phyloP scores from a whole-genome alignment of 495 filamentous ascomycete genomes.

The Chaetomidium leptoderma region DNA sequence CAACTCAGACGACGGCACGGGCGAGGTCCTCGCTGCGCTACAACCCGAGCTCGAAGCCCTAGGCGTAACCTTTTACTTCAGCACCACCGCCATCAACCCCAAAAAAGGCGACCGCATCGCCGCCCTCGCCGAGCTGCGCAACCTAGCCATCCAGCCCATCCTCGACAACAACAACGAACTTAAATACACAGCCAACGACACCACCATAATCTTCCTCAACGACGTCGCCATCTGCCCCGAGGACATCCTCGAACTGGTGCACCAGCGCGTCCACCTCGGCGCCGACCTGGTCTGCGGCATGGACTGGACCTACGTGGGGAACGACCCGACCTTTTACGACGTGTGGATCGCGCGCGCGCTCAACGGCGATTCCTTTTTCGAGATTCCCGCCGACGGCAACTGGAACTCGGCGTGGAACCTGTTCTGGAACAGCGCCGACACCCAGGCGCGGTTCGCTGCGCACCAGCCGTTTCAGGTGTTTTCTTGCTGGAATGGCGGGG shows the following conservation, averaged over 20 bases:
- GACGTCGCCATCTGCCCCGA: slow-evolving; percentile 49
- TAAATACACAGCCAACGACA: slow-evolving; percentile 20
- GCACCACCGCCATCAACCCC: slow-evolving; percentile 38
- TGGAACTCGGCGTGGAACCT: slow-evolving; percentile 43
- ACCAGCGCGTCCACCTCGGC: slow-evolving; percentile 39
- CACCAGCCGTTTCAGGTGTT: slow-evolving; percentile 50
- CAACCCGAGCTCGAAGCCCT: slow-evolving; percentile 32
- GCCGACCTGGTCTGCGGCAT: slow-evolving; percentile 54
- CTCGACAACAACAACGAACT: slow-evolving; percentile 12
- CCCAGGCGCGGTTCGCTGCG: slow-evolving; percentile 25
- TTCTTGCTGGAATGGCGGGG: slow-evolving; percentile 52
- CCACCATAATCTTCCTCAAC: slow-evolving; percentile 49
- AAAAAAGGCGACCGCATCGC: slow-evolving; percentile 35
- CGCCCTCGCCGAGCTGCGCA: slow-evolving; percentile 43
- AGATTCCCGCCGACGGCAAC: slow-evolving; percentile 43
- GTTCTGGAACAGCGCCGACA: slow-evolving; percentile 41
- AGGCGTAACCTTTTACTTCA: slow-evolving; percentile 36
- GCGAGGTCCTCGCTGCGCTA: slow-evolving; percentile 41
- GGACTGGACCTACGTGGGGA: slow-evolving; percentile 48
- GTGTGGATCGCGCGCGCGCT: slow-evolving; percentile 49
- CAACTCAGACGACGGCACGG: slow-evolving; percentile 48
- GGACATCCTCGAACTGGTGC: slow-evolving; percentile 51
- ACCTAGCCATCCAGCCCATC: slow-evolving; percentile 41
- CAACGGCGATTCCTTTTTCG: slow-evolving; percentile 48
- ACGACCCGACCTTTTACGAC: slow-evolving; percentile 46